Base-by-base conservation (phyloP, 2,329 filamentous ascomycete species). In the Grosmannia huntii region DNA sequence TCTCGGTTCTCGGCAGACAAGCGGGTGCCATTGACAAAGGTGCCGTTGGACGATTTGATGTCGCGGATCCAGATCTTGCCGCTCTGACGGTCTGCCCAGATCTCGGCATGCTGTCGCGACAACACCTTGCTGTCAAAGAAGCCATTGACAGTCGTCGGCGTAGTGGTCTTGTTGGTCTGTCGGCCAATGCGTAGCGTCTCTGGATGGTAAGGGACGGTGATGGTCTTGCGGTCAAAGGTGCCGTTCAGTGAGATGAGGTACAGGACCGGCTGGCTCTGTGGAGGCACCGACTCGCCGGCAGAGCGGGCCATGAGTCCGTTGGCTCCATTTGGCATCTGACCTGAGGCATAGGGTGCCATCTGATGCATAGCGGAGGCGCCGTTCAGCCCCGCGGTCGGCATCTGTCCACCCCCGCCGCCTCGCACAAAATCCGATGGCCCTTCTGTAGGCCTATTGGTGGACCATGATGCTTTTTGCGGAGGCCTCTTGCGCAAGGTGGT, bases 51-150 rank as follows among this genome's bases (percentile, higher is more conserved):
- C 0, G 94, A 97, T 72, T 97, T 99, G 65, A 99, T 88, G 72
- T 99, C 94, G 59, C 91, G 84, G 65, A 99, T 97, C 81, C 86
- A 97, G 50, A 99, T 87, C 69, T 96, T 95, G 57, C 91, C 91
- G 62, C 88, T 85, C 5, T 46, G 38, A 57, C 76, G 72, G 62
- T 84, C 81, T n/a, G 94, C 90, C 84, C 90, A 97, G 44, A 99
- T 87, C 70, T 99, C 94, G 41, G 94, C 94, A 70, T 99, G 94
- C 69, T 96, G 90, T 66, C 94, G 82, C 46, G 94, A 97, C 27
- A 99, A 80, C 28, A 99, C 94, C 72, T 99, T 99, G 56, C 92
- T 97, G 71, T 99, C 94, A 68, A 99, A 99, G 71, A 88, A 99
- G 41, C 94, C 94, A 72, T 99, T 99, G 61, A 85, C 75, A 0